phyloP scores from a whole-genome alignment of 164 flowering plant species.

The Piper betle region DNA sequence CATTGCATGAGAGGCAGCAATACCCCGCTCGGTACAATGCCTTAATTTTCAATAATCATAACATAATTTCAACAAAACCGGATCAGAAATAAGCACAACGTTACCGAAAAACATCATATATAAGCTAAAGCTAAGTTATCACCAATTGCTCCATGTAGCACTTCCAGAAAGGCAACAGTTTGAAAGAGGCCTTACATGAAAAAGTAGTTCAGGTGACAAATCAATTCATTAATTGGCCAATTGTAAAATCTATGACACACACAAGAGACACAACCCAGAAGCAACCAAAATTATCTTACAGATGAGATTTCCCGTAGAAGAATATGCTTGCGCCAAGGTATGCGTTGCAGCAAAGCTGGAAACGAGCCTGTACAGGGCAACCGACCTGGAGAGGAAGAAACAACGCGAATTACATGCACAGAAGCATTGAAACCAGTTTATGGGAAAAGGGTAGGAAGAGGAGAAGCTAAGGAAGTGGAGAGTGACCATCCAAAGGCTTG shows the following conservation, averaged over 20 bases:
- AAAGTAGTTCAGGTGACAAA: background rate
- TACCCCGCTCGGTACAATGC: conserved; percentile 65
- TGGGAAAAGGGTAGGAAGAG: conserved; percentile 6
- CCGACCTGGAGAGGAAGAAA: conserved; percentile 22
- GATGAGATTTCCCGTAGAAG: conserved; percentile 50
- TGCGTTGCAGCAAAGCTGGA: conserved; percentile 20
- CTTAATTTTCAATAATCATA: conserved; percentile 13
- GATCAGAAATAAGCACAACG: too few relatives aligned
- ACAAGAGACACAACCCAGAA: background rate
- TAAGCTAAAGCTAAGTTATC: conserved; percentile 1
- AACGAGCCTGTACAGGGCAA: conserved; percentile 34
- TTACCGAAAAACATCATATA: too few relatives aligned
- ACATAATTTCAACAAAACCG: too few relatives aligned
- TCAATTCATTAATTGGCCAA: background rate
- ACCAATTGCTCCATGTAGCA: conserved; percentile 76
- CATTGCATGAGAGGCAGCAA: conserved; percentile 69
- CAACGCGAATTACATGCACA: background rate
- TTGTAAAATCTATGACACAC: background rate
- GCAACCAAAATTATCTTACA: conserved; percentile 16
- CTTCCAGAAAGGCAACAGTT: conserved; percentile 53
- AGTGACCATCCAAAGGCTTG: conserved; percentile 62
- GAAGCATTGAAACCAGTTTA: conserved; percentile 2
- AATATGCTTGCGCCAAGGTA: conserved; percentile 36
- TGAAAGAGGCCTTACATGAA: conserved; percentile 44
- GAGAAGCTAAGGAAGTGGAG: conserved; percentile 2